Evolutionary conservation across 768 basidiomycete species (phyloP).

Genomic region (Termitomyces sp.): DNA sequence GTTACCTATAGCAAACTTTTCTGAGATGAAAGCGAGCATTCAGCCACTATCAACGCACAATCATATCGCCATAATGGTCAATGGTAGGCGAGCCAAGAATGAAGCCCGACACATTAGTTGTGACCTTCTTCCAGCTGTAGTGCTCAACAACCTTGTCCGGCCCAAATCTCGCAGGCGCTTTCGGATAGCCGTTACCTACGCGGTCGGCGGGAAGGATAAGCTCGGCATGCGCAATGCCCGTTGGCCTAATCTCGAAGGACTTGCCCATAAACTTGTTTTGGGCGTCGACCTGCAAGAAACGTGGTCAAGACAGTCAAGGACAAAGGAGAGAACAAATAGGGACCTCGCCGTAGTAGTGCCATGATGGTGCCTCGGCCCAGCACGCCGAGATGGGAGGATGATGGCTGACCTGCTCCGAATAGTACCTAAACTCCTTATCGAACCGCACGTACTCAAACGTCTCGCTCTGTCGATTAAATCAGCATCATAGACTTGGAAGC

Average conservation of each 20-base stretch:
- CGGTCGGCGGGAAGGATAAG: slow-evolving; percentile 66
- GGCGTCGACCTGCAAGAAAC: slow-evolving; percentile 71
- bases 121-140: slow-evolving; percentile 95
- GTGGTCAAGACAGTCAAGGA: neutral
- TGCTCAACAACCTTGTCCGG: slow-evolving; percentile 73
- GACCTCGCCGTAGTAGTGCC: slow-evolving; percentile 90
- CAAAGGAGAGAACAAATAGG: neutral
- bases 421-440: slow-evolving; percentile 86
- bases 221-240: slow-evolving; percentile 89
- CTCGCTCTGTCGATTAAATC: slow-evolving; percentile 52
- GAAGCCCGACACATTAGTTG: slow-evolving; percentile 86
- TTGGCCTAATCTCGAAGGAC: slow-evolving; percentile 93
- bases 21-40: neutral
- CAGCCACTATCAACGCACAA: slow-evolving; percentile 38
- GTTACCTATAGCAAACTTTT: slow-evolving; percentile 37
- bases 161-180: slow-evolving; percentile 33
- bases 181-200: slow-evolving; percentile 53
- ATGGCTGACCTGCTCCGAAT: slow-evolving; percentile 96
- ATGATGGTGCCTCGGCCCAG: slow-evolving; percentile 84
- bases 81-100: slow-evolving; percentile 86
- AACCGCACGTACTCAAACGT: slow-evolving; percentile 91
- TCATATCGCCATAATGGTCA: slow-evolving; percentile 94
- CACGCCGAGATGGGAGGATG: slow-evolving; percentile 97
- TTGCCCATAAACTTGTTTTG: slow-evolving; percentile 97
- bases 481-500: neutral